Evolutionary conservation across 1,139 yeast species (phyloP).

Genomic region (Saccharomycopsis crataegensis): DNA sequence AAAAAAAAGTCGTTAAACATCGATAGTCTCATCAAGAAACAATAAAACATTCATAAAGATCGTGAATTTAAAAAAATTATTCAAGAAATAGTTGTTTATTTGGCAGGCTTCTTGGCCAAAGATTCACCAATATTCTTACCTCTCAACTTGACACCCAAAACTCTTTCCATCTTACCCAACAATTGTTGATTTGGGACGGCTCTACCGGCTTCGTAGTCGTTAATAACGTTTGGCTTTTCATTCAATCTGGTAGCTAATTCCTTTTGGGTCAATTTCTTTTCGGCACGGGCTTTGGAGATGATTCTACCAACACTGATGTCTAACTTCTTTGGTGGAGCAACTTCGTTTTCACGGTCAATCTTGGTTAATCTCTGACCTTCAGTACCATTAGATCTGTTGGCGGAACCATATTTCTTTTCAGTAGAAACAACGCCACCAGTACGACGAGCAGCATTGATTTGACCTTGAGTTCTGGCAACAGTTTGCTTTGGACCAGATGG

Average conservation of each 20-base stretch:
- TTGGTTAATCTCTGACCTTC: constrained; percentile 95
- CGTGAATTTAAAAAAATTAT: too few relatives aligned
- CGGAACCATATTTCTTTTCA: constrained; percentile 81
- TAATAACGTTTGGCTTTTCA: constrained; percentile 92
- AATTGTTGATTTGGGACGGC: constrained; percentile 96
- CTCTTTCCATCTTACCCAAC: constrained; percentile 87
- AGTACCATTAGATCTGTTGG: constrained; percentile 59
- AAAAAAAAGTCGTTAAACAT: too few relatives aligned
- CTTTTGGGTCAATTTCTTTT: constrained; percentile 85
- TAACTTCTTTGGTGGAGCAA: constrained; percentile 85
- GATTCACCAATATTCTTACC: constrained; percentile 96
- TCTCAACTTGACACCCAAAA: constrained; percentile 87
- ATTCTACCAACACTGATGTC: constrained; percentile 82
- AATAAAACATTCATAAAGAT: too few relatives aligned
- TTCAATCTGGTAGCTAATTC: constrained; percentile 92
- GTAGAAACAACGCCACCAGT: constrained; percentile 81
- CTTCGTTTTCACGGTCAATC: constrained; percentile 89
- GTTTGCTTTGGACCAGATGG: constrained; percentile 83
- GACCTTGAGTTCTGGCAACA: constrained; percentile 72
- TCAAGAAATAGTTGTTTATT: background rate
- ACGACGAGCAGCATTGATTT: constrained; percentile 91
- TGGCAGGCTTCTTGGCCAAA: constrained; percentile 48
- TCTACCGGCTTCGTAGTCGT: constrained; percentile 95
- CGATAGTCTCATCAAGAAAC: background rate
- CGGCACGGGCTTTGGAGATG: constrained; percentile 80